A percentile compares a stretch with the other conserved stretches of the same genome.
Evolutionary conservation across 495 filamentous ascomycete genomes (phyloP).

Genomic region (Lasiosphaeriaceae sp.): DNA sequence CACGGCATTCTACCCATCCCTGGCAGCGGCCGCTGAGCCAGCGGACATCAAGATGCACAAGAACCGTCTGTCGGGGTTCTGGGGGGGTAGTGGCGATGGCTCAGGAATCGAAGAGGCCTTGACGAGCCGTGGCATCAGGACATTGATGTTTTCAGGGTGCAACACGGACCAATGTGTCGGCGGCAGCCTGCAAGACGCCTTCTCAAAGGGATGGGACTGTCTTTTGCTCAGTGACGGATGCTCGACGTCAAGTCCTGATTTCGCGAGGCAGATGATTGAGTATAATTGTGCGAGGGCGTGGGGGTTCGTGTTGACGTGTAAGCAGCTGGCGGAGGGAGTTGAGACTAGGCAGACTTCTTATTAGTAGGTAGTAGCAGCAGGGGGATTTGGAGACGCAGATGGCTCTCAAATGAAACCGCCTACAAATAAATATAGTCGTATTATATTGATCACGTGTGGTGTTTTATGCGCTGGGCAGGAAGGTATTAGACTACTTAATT

Average conservation of each 20-base stretch:
- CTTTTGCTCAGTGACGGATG: neutral
- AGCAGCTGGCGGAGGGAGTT: neutral
- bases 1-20: neutral
- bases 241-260: neutral
- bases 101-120: neutral
- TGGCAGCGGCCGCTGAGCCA: neutral
- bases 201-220: neutral
- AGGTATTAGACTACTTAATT: no score
- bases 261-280: neutral
- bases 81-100: neutral
- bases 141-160: neutral
- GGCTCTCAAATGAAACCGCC: no score
- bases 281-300: neutral
- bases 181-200: neutral
- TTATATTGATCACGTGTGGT: no score
- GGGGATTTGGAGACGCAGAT: no score
- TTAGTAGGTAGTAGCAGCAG: no score
- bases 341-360: no score
- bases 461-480: no score
- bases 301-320: neutral
- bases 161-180: neutral
- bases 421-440: no score
- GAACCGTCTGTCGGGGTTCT: conserved; percentile 1
- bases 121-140: neutral
- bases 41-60: neutral